phyloP scores from a whole-genome alignment of 169 alveolate species.

The Eimeria maxima region DNA sequence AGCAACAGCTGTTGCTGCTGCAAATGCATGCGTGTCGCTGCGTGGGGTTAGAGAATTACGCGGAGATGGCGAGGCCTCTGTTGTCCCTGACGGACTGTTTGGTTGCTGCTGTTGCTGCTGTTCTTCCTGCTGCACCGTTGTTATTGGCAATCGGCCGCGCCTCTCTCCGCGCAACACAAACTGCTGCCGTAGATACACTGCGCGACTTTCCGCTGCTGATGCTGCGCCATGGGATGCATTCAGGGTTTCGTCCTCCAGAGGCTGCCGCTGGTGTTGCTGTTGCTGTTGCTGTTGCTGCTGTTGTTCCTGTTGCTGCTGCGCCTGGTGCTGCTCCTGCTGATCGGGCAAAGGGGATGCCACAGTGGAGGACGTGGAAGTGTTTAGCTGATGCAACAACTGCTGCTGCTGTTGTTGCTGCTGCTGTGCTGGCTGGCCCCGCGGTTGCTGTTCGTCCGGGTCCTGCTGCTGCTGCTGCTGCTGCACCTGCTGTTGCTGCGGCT shows the following conservation, averaged over 20 bases:
- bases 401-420: background rate
- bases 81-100: background rate
- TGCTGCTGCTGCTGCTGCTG: conserved; percentile 37
- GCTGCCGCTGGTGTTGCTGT: background rate
- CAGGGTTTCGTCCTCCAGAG: background rate
- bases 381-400: background rate
- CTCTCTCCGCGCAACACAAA: background rate
- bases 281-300: background rate
- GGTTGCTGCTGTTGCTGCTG: conserved; percentile 29
- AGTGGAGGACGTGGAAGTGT: background rate
- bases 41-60: background rate
- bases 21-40: background rate
- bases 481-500: conserved; percentile 11
- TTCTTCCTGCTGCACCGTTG: conserved; percentile 15
- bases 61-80: conserved; percentile 22
- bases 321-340: background rate
- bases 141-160: background rate
- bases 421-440: background rate
- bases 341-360: conserved; percentile 1
- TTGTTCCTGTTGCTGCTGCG: background rate
- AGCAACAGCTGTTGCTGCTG: background rate
- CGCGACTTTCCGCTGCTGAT: background rate
- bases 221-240: background rate
- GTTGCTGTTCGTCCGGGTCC: background rate
- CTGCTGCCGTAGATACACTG: background rate